Evolutionary conservation across 345 rosid species (phyloP), one percentile per base, ranked within the genome.

Genomic region (Fremontodendron californicum): DNA sequence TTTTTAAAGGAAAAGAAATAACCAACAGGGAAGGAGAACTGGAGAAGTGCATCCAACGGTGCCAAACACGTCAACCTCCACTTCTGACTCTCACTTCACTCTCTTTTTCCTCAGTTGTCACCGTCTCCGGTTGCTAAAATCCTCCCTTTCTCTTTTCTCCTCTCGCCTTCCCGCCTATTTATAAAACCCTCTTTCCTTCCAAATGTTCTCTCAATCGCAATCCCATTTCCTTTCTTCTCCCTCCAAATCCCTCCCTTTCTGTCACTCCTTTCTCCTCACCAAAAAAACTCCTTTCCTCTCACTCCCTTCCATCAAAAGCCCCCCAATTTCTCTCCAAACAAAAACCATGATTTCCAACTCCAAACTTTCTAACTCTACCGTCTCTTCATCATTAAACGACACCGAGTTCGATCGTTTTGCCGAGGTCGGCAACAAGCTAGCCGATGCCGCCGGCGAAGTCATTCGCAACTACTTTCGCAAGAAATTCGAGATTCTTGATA

Each of bases 391-490:
- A 12, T 43, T 78, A 73, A 60, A 74, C 60, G 80, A 74, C 12
- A 40, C 81, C 13, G 85, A 88, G 9, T 81, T 95, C 73, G 88
- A 88, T 76, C 81, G 68, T 63, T 87, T 93, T 77, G 88, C 83
- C 5, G 83, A 71, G 0, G 93, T 92, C 54, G 97, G 86, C n/a
- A 88, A 87, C 80, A 73, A 49, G 25, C 83, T 92, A 2, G 99
- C 97, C 21, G 94, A 95, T 71, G 98, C 99, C 33, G 90, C 98
- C 33, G 98, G 98, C 9, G 91, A 87, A 51, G 98, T 93, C 51
- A 95, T 95, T 37, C 89, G 94, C 72, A 84, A 78, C 72, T 93
- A 90, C 64, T 95, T 95, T 75, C 86, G 99, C 15, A 92, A 89
- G 85, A 93, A 89, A 69, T 84, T 95, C 73, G 97, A 95, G 39